These are phyloP conservation scores for Zygnema cylindricum DNA, from an alignment of 139 green algal genomes.

Conservation along the genomic window DNA sequence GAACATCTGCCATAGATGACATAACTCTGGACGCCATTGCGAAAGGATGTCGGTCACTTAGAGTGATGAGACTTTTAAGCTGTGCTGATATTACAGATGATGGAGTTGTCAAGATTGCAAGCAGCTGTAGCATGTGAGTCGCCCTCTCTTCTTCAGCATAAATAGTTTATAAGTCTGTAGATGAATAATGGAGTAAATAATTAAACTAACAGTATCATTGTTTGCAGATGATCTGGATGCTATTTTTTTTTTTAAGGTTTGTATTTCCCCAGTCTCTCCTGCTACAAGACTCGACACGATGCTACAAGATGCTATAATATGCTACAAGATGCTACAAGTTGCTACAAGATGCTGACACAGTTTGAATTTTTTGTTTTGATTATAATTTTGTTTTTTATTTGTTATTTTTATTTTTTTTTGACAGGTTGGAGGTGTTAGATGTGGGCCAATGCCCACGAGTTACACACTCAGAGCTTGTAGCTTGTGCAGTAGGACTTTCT, in stretches of 20 bases:
- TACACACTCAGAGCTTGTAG: neutral
- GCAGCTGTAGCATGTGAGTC: neutral
- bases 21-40: neutral
- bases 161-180: too few species aligned
- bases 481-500: neutral
- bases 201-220: too few species aligned
- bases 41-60: neutral
- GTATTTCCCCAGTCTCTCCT: neutral
- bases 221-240: too few species aligned
- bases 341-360: neutral
- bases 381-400: neutral
- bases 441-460: neutral
- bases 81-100: neutral
- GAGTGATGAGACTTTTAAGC: neutral
- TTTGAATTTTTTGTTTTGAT: neutral
- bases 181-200: too few species aligned
- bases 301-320: neutral
- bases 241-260: too few species aligned
- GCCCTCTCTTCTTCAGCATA: neutral
- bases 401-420: neutral
- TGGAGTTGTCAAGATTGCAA: neutral
- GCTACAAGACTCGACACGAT: neutral
- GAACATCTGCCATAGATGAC: neutral
- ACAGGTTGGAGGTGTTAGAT: conserved; percentile 14
- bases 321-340: neutral